These are phyloP conservation scores for Parastagonospora avenae DNA, from an alignment of 2,329 filamentous ascomycete species.

Conservation along the genomic window DNA sequence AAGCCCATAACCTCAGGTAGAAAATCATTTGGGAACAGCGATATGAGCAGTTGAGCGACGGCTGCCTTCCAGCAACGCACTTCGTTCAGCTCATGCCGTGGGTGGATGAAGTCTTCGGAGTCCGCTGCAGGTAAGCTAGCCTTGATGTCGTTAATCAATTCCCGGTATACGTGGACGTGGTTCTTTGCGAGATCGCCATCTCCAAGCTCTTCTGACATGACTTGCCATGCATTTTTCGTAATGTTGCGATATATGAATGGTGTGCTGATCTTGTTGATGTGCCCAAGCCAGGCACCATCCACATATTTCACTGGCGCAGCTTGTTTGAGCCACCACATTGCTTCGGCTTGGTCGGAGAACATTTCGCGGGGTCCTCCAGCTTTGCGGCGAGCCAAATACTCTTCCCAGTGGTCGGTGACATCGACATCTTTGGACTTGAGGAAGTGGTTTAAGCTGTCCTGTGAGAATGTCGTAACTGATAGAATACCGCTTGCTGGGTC, in stretches of 20 bases:
- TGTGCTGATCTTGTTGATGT: slow-evolving; percentile 52
- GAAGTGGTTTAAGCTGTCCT: slow-evolving; percentile 30
- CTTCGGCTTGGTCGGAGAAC: slow-evolving; percentile 42
- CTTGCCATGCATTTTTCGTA: slow-evolving; percentile 54
- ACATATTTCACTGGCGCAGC: slow-evolving; percentile 54
- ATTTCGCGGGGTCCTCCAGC: slow-evolving; percentile 45
- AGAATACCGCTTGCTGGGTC: slow-evolving; percentile 32
- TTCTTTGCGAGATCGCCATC: slow-evolving; percentile 55
- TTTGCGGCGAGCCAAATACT: slow-evolving; percentile 43
- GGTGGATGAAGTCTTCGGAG: slow-evolving; percentile 35
- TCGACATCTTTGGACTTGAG: slow-evolving; percentile 38
- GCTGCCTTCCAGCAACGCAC: slow-evolving; percentile 51
- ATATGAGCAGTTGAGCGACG: slow-evolving; percentile 54
- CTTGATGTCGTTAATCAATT: slow-evolving; percentile 41
- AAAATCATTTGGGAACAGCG: slow-evolving; percentile 56
- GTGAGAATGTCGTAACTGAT: slow-evolving; percentile 37
- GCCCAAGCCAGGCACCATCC: slow-evolving; percentile 57
- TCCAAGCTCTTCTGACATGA: slow-evolving; percentile 58
- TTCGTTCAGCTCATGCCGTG: slow-evolving; percentile 30
- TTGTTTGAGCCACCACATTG: slow-evolving; percentile 49
- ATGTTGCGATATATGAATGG: slow-evolving; percentile 48
- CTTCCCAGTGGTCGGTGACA: slow-evolving; percentile 40
- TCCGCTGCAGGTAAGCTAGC: slow-evolving; percentile 40
- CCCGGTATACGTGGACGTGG: slow-evolving; percentile 49
- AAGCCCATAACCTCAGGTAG: slow-evolving; percentile 59